phyloP scores from a whole-genome alignment of 331 rosid genomes.

The Ulmus americana region DNA sequence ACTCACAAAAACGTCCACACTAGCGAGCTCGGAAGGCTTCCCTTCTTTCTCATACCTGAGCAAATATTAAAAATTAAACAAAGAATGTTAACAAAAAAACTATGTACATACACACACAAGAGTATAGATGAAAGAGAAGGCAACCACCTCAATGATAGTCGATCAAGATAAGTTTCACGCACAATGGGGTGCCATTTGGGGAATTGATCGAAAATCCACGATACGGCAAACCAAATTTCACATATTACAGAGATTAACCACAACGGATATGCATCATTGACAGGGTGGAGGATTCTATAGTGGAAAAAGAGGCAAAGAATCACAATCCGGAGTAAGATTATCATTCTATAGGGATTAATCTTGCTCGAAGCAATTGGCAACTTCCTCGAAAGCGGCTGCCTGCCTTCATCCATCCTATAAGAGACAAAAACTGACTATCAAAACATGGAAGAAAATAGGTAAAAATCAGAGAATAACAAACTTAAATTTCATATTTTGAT shows the following conservation, averaged over 20 bases:
- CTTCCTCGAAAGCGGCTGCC: constrained; percentile 79
- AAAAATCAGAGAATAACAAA: not conserved
- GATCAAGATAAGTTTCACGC: constrained; percentile 74
- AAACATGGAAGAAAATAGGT: not conserved
- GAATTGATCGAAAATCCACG: constrained; percentile 80
- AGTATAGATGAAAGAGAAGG: not conserved
- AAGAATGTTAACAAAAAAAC: not conserved
- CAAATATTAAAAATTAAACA: not conserved
- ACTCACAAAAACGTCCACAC: constrained; percentile 64
- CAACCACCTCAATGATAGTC: constrained; percentile 59
- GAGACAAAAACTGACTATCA: not conserved
- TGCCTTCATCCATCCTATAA: constrained; percentile 78
- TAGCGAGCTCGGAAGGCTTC: constrained; percentile 50
- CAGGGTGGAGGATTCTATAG: constrained; percentile 66
- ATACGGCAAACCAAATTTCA: constrained; percentile 77
- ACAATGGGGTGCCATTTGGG: constrained; percentile 68
- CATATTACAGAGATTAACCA: constrained; percentile 76
- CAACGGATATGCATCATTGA: constrained; percentile 56
- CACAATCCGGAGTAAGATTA: constrained; percentile 54
- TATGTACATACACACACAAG: constrained; percentile 1
- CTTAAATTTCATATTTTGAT: not conserved
- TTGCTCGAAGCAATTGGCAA: constrained; percentile 52
- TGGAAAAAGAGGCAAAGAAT: constrained; percentile 72
- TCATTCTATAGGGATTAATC: constrained; percentile 73
- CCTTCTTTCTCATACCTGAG: constrained; percentile 78